A percentile compares a stretch with the other conserved stretches of the same genome.
These are phyloP conservation scores for Olyra latifolia DNA, from an alignment of 176 grass and related monocot genomes.

Conservation along the genomic window DNA sequence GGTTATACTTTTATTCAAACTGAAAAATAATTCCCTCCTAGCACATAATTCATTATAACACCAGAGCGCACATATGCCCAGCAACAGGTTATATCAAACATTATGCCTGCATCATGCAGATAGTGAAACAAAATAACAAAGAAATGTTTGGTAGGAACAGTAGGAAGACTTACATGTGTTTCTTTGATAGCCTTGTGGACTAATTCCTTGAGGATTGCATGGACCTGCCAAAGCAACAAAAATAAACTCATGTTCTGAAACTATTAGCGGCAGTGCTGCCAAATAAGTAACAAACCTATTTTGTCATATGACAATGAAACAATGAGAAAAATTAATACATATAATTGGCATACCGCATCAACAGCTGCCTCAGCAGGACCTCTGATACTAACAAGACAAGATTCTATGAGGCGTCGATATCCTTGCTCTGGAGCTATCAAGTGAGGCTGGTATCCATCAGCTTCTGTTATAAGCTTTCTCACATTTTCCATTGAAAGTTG, in stretches of 20 bases:
- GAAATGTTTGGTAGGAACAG: neutral
- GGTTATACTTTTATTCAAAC: neutral
- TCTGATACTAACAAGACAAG: constrained; percentile 89
- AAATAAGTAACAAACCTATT: constrained; percentile 25
- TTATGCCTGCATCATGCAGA: neutral
- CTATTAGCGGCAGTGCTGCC: neutral
- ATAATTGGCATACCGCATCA: constrained; percentile 62
- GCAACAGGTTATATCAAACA: neutral
- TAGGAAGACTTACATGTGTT: constrained; percentile 59
- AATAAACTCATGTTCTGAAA: neutral
- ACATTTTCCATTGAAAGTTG: constrained; percentile 99
- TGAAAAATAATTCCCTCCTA: neutral
- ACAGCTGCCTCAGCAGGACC: constrained; percentile 93
- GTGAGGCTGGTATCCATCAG: constrained; percentile 99
- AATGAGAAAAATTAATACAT: neutral
- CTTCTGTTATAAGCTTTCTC: constrained; percentile 89
- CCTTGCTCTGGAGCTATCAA: constrained; percentile 99
- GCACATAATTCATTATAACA: neutral
- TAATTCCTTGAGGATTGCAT: constrained; percentile 91
- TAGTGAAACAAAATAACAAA: neutral
- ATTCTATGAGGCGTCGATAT: constrained; percentile 95
- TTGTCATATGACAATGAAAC: neutral
- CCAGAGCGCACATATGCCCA: neutral
- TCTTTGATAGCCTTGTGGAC: constrained; percentile 94
- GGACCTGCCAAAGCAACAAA: constrained; percentile 62